These are phyloP conservation scores for Phytophthora fragariaefolia DNA, from an alignment of 352 stramenopile genomes.

Conservation along the genomic window DNA sequence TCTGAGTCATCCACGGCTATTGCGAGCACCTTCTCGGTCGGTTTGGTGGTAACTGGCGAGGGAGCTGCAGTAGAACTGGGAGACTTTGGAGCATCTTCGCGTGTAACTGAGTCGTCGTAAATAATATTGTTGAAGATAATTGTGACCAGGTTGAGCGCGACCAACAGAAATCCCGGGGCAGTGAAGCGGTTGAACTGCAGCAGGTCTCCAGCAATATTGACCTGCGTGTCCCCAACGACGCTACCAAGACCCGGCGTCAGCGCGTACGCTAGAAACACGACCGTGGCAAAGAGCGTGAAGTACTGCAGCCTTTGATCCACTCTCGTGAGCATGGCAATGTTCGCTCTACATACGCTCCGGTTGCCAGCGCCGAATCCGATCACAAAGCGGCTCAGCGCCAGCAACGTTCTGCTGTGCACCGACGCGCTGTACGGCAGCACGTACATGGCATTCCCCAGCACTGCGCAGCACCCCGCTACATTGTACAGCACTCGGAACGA, in stretches of 20 bases:
- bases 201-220: slow-evolving; percentile 40
- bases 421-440: slow-evolving; percentile 51
- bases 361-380: slow-evolving; percentile 78
- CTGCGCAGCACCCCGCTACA: slow-evolving; percentile 38
- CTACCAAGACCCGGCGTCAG: slow-evolving; percentile 67
- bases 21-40: slow-evolving; percentile 9
- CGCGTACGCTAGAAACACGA: slow-evolving; percentile 79
- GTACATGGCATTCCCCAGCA: slow-evolving; percentile 70
- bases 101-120: slow-evolving; percentile 56
- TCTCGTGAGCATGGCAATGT: slow-evolving; percentile 67
- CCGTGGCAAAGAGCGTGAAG: slow-evolving; percentile 70
- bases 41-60: background rate
- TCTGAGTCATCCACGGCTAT: slow-evolving; percentile 11
- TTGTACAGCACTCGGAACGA: slow-evolving; percentile 72
- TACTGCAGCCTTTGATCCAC: slow-evolving; percentile 68
- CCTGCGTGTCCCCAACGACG: slow-evolving; percentile 52
- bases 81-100: slow-evolving; percentile 45
- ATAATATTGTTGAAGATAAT: slow-evolving; percentile 54
- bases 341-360: slow-evolving; percentile 72
- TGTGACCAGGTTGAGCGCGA: slow-evolving; percentile 52
- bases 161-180: slow-evolving; percentile 59
- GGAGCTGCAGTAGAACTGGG: background rate
- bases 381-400: slow-evolving; percentile 66
- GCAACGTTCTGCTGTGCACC: slow-evolving; percentile 44
- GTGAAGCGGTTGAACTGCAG: slow-evolving; percentile 71